Percentiles rank a stretch among this genome's conserved stretches.
Conservation (phyloP, 1,284 basidiomycete species). For the Cutaneotrichosporon mucoides region DNA sequence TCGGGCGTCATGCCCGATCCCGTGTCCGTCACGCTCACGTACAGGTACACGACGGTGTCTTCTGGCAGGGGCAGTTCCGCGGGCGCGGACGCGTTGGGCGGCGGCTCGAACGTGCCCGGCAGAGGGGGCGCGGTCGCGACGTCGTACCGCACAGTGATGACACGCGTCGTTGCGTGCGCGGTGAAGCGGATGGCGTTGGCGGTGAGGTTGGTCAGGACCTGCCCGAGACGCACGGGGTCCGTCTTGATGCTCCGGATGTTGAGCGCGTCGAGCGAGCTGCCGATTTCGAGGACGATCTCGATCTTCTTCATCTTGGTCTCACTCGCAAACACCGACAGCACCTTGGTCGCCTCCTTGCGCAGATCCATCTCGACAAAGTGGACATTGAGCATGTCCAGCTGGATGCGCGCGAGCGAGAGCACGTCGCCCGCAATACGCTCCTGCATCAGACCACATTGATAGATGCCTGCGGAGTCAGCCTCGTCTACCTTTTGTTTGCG, state of each 20-base stretch:
- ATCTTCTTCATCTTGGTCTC: constrained; percentile 42
- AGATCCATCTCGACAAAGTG: constrained; percentile 46
- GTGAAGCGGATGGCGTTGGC: constrained; percentile 36
- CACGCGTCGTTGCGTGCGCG: constrained; percentile 9
- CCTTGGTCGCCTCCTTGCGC: constrained; percentile 41
- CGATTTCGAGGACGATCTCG: constrained; percentile 31
- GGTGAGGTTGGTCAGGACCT: constrained; percentile 37
- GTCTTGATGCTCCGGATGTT: constrained; percentile 36
- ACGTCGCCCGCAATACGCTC: constrained; percentile 51
- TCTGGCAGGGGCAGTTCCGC: constrained; percentile 21
- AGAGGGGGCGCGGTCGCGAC: constrained; percentile 23
- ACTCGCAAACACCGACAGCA: constrained; percentile 34
- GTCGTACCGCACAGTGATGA: constrained; percentile 33
- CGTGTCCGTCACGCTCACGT: constrained; percentile 42
- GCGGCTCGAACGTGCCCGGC: background rate
- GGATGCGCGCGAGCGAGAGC: constrained; percentile 48
- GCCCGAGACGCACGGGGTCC: constrained; percentile 46
- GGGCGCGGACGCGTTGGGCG: background rate
- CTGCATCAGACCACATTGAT: constrained; percentile 48
- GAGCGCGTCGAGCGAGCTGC: constrained; percentile 25
- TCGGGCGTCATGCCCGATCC: constrained; percentile 44
- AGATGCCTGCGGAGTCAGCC: constrained; percentile 18
- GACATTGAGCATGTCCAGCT: constrained; percentile 43
- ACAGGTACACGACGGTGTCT: constrained; percentile 40
- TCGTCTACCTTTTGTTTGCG: background rate